Conservation (phyloP, 1,284 basidiomycete species). For the Takashimella tepidaria region DNA sequence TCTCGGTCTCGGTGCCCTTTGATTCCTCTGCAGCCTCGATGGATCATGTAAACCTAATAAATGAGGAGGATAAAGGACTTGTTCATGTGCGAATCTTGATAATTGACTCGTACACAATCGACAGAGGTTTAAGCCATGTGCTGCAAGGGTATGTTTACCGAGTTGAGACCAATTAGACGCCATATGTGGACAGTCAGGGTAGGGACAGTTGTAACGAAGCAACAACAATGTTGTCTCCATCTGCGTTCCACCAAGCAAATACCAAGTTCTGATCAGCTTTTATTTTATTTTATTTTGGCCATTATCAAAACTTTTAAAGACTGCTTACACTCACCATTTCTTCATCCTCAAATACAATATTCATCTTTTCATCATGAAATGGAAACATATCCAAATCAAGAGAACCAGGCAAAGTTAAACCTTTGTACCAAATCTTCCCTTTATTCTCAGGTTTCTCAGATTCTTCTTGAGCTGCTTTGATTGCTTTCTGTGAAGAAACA, state of each 20-base stretch:
- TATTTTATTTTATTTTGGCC: not conserved
- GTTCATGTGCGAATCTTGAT: constrained; percentile 95
- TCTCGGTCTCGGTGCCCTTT: constrained; percentile 37
- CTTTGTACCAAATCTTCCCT: constrained; percentile 37
- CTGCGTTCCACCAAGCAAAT: constrained; percentile 30
- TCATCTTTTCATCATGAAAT: constrained; percentile 69
- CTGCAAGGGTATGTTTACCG: constrained; percentile 54
- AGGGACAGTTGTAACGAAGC: constrained; percentile 81
- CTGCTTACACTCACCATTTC: constrained; percentile 57
- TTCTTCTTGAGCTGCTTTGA: constrained; percentile 34
- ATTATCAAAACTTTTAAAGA: not conserved
- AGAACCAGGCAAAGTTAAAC: constrained; percentile 37
- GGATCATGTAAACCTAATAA: constrained; percentile 73
- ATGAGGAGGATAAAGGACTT: constrained; percentile 70
- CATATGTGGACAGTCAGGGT: constrained; percentile 72
- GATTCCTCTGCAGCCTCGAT: constrained; percentile 56
- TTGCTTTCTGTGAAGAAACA: constrained; percentile 49
- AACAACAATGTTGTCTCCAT: constrained; percentile 92
- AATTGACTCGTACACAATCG: constrained; percentile 84
- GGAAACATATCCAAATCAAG: constrained; percentile 46
- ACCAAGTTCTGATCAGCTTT: not conserved
- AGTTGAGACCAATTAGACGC: constrained; percentile 84
- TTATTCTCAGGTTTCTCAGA: constrained; percentile 37
- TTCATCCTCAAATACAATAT: constrained; percentile 80
- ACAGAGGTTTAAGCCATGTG: constrained; percentile 74